Base-by-base conservation (phyloP, 2,329 filamentous ascomycete species). In the Monilinia aucupariae region DNA sequence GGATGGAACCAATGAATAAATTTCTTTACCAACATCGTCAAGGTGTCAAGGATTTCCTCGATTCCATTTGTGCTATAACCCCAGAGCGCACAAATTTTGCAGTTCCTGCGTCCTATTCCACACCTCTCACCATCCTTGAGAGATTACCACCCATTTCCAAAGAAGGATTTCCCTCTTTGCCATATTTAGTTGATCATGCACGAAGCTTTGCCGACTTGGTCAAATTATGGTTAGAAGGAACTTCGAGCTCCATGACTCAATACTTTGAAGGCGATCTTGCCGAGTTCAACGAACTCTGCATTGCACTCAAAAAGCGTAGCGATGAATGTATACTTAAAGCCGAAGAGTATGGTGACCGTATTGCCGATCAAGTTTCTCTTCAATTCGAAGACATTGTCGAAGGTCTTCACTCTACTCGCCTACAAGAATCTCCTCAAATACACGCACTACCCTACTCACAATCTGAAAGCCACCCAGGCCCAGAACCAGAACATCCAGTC, bases 1-100 rank as follows among this genome's bases (percentile, higher is more conserved):
- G 92, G 91, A 97, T 97, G 92, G 92, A 96, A 76, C 92, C 92
- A 0, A 97, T 97, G 93, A 97, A 97, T 73, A 84, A 84, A 50
- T 97, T 97, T 70, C 78, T 97, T 45, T 82, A 81, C 10, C 80
- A 85, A 1, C 88, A 96, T 71, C 85, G 92, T 25, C 82, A 88
- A 69, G 84, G 89, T 47, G 91, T 97, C 75, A 96, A 92, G 74
- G 83, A 87, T 53, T 97, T 92, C 70, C 88, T 97, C 65, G 92
- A 97, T 73, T 82, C 85, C 37, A 85, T 97, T 53, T 97, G 93
- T 77, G 85, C 88, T 10, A 90, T 97, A 60, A 87, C 91, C 1
- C 84, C 87, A 3, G 88, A 92, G 53, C 82, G 85, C 55, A 81
- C 80, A n/a, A 78, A 81, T 51, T 80, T 84, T 47, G 79, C 85